These are phyloP conservation scores for Phialocephala subalpina DNA, from an alignment of 2,329 filamentous ascomycete species.

Conservation along the genomic window DNA sequence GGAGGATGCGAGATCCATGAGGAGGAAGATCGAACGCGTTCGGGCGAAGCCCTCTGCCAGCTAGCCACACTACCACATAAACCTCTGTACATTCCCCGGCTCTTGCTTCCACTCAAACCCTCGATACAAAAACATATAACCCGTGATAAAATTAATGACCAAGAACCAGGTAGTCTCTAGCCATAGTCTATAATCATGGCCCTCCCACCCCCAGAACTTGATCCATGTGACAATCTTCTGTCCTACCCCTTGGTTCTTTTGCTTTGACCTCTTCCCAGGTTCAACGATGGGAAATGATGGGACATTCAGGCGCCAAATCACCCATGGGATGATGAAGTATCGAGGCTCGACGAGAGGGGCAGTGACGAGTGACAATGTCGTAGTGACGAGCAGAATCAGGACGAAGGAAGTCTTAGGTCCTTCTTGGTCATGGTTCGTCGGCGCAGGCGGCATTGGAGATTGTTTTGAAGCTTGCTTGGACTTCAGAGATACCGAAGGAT, in stretches of 20 bases:
- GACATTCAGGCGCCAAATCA: constrained; percentile 87
- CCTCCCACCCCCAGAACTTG: constrained; percentile 24
- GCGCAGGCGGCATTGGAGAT: background rate
- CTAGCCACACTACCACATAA: constrained; percentile 72
- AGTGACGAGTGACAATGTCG: constrained; percentile 80
- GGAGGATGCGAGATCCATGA: no score
- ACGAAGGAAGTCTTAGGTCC: constrained; percentile 57
- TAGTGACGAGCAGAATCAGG: constrained; percentile 70
- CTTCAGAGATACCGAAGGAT: constrained; percentile 33
- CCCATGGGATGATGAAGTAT: constrained; percentile 95
- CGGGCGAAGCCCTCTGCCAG: no score
- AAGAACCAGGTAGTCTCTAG: constrained; percentile 77
- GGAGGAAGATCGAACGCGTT: no score
- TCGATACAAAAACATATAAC: constrained; percentile 74
- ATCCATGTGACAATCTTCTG: background rate
- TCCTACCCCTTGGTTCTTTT: background rate
- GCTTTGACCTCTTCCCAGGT: background rate
- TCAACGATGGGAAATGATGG: constrained; percentile 68
- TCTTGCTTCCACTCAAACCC: constrained; percentile 68
- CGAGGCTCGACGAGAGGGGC: constrained; percentile 94
- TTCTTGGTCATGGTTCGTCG: constrained; percentile 23
- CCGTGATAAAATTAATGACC: constrained; percentile 69
- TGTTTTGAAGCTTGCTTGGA: constrained; percentile 20
- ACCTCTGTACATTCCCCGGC: constrained; percentile 70
- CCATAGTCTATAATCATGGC: constrained; percentile 47